A percentile compares a stretch with the other conserved stretches of the same genome.
Evolutionary conservation across 73 alveolate genomes (phyloP).

Genomic region (Tetrahymena borealis): DNA sequence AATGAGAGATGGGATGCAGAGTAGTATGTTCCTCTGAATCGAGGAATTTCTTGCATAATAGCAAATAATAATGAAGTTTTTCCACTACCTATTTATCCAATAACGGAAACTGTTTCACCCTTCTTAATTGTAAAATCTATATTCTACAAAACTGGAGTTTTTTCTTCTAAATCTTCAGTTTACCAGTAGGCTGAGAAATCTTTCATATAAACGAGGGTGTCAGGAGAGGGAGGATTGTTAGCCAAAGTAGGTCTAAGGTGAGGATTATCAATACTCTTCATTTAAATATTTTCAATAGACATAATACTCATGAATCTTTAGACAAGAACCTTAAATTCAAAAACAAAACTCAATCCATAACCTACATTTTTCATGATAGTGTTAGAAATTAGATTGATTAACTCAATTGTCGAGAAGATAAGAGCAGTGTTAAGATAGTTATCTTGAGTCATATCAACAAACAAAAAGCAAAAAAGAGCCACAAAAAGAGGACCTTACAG

Average conservation of each 20-base stretch:
- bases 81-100: constrained; percentile 84
- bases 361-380: background rate
- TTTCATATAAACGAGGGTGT: background rate
- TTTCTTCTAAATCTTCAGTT: background rate
- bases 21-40: background rate
- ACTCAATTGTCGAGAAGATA: constrained; percentile 55
- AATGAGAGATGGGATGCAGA: constrained; percentile 32
- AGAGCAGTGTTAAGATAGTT: constrained; percentile 56
- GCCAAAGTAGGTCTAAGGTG: background rate
- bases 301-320: background rate
- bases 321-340: background rate
- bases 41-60: constrained; percentile 32
- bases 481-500: constrained; percentile 56
- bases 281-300: background rate
- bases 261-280: background rate
- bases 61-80: constrained; percentile 64
- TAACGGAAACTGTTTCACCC: constrained; percentile 64
- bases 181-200: background rate
- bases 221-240: background rate
- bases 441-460: constrained; percentile 56
- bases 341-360: background rate
- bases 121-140: constrained; percentile 51
- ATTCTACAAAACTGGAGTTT: constrained; percentile 43
- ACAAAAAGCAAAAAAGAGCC: constrained; percentile 44
- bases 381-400: constrained; percentile 47